Base-by-base conservation (phyloP, 441 rosid species). In the Daphne laureola region DNA sequence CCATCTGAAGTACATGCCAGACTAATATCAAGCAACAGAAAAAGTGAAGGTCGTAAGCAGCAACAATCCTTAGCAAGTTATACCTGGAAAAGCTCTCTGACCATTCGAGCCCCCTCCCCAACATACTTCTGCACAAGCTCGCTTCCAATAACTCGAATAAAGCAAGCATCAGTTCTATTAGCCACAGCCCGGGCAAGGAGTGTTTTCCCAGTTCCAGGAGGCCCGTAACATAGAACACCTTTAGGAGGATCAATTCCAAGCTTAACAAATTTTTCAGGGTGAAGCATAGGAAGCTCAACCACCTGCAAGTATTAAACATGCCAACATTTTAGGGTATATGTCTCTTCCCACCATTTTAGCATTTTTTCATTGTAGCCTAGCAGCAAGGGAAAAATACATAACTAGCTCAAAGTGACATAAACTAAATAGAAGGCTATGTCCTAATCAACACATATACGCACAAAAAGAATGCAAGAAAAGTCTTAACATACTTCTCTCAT, bases 191-290 rank as follows among this genome's bases (percentile, higher is more conserved):
- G 83, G 0, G 97, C 98, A 66, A 93, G 54, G 16, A 93, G 85
- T 26, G 97, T 93, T 75, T 93, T 89, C 3, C 98, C 96, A 1
- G 98, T 93, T 63, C 98, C 98, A 47, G 97, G 98, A 49, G 98
- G 98, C 35, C 98, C 98, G 8, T 93, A 93, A 71, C 96, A 93
- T 49, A 93, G 90, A 65, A 93, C 97, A 54, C 99, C 99, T 75
- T 93, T 90, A 2, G 99, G 99, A 63, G 99, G 99, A 73, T 93
- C 99, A 38, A 93, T 90, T 63, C 99, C 98, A 53, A 92, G 96
- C 75, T 92, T 84, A 59, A 91, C 96, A 71, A 91, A 91, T 70
- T 91, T 92, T 82, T 92, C 98, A 12, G 98, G 98, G 46, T 92
- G 98, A 81, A 92, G 98, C 98, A 92, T 88, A 5, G 98, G 98